Evolutionary conservation across 345 rosid species (phyloP).

Genomic region (Syzygium aromaticum): DNA sequence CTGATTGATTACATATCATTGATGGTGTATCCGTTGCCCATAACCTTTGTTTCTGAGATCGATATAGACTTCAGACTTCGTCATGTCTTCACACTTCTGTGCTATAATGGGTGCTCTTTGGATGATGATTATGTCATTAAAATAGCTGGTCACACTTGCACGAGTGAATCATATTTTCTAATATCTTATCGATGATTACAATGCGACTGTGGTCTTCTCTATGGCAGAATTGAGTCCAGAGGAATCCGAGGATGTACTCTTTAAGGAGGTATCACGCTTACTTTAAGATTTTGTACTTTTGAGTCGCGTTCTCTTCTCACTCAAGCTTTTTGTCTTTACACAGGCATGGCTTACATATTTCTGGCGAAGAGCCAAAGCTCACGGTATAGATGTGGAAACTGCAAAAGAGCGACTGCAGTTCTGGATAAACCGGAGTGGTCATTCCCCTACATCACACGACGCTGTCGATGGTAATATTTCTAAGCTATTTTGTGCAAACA

Average conservation of each 20-base stretch:
- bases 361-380: constrained; percentile 89
- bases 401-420: constrained; percentile 73
- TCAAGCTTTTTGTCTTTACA: not conserved
- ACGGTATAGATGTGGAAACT: constrained; percentile 66
- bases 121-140: not conserved
- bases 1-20: not conserved
- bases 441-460: constrained; percentile 81
- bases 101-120: not conserved
- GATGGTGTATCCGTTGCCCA: not conserved
- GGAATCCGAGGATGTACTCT: constrained; percentile 97
- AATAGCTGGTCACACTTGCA: not conserved
- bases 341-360: constrained; percentile 99
- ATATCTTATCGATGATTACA: not conserved
- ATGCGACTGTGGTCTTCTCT: constrained; percentile 1
- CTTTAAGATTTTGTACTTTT: not conserved
- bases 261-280: constrained; percentile 61
- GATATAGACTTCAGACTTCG: not conserved
- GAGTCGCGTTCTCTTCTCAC: not conserved
- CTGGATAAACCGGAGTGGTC: constrained; percentile 78
- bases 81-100: not conserved
- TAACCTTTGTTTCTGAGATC: not conserved
- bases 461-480: constrained; percentile 62
- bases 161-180: not conserved
- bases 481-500: not conserved
- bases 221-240: constrained; percentile 81